A percentile compares a stretch with the other conserved stretches of the same genome.
Evolutionary conservation across 176 grass and related monocot species (phyloP).

Genomic region (Calamus simplicifolius): DNA sequence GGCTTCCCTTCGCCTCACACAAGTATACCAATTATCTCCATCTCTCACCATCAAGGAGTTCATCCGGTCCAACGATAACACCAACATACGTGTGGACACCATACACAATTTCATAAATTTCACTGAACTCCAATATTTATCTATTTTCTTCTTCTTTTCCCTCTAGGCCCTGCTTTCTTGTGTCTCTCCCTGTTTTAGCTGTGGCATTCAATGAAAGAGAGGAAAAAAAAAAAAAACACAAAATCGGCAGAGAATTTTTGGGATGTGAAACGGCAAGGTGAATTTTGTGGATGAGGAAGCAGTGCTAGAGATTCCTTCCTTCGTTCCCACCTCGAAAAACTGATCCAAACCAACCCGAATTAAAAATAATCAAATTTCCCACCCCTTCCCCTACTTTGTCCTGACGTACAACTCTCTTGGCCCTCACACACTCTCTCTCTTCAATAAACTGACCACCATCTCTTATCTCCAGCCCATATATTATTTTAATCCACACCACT

Average conservation of each 20-base stretch:
- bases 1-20: too few relatives aligned
- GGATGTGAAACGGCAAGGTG: neutral
- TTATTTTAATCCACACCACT: neutral
- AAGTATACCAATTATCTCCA: too few relatives aligned
- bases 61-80: too few relatives aligned
- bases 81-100: too few relatives aligned
- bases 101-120: too few relatives aligned
- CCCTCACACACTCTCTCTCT: neutral
- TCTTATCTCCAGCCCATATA: neutral
- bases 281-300: conserved; percentile 25
- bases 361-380: neutral
- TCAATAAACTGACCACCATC: neutral
- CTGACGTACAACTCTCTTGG: neutral
- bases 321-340: conserved; percentile 24
- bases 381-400: neutral
- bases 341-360: conserved; percentile 6
- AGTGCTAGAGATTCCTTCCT: conserved; percentile 21
- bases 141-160: too few relatives aligned
- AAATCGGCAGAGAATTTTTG: neutral
- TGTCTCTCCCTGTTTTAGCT: too few relatives aligned
- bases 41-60: too few relatives aligned
- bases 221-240: too few relatives aligned
- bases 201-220: too few relatives aligned
- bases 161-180: too few relatives aligned
- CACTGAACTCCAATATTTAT: too few relatives aligned